Evolutionary conservation across 2,329 filamentous ascomycete species (phyloP).

Genomic region (Lojkania enalia): DNA sequence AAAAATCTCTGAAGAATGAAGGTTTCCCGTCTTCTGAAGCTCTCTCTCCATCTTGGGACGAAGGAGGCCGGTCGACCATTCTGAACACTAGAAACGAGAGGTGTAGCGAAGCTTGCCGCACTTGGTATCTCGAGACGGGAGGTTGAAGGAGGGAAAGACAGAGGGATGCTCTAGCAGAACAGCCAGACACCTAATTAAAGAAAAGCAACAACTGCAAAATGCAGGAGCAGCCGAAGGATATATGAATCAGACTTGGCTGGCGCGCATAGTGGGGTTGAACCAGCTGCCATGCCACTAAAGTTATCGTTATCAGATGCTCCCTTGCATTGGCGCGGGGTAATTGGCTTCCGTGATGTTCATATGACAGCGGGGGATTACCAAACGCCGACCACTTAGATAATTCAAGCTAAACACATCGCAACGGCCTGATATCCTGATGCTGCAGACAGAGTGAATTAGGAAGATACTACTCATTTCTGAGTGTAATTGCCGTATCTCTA

Average conservation of each 20-base stretch:
- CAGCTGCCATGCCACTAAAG: constrained; percentile 11
- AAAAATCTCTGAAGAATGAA: constrained; percentile 27
- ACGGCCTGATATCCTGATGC: no score
- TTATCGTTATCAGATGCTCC: constrained; percentile 13
- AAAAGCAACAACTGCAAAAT: no score
- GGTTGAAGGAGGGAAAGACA: no score
- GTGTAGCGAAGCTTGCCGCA: no score
- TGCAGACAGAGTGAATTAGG: no score
- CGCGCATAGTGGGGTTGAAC: constrained; percentile 22
- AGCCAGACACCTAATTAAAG: no score
- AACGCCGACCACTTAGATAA: no score
- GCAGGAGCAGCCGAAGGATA: constrained; percentile 1
- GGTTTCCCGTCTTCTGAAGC: constrained; percentile 18
- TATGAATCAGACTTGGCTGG: constrained; percentile 15
- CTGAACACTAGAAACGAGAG: not conserved
- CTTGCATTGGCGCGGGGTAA: constrained; percentile 19
- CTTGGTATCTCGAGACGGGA: no score
- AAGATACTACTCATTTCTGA: no score
- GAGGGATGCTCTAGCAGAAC: no score
- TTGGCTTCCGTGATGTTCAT: constrained; percentile 20
- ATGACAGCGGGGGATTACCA: constrained; percentile 20
- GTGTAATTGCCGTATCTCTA: constrained; percentile 4
- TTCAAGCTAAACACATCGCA: no score
- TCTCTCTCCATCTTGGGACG: constrained; percentile 4
- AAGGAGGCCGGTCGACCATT: constrained; percentile 13